A percentile compares a stretch with the other conserved stretches of the same genome.
Evolutionary conservation across 2,329 filamentous ascomycete species (phyloP).

Genomic region (Beauveria asiatica): DNA sequence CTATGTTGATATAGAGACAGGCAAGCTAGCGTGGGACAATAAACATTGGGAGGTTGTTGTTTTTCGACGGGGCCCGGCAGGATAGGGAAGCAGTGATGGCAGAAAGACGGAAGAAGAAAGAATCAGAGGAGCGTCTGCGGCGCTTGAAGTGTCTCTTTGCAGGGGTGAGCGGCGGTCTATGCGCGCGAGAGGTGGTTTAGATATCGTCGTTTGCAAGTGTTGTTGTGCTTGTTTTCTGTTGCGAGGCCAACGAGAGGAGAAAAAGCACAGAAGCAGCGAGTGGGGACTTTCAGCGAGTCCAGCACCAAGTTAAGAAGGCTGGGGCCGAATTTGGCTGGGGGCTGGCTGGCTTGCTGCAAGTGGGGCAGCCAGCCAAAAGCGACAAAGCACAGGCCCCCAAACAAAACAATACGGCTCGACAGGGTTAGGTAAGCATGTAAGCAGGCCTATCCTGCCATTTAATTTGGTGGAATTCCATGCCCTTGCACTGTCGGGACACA

Average conservation of each 20-base stretch:
- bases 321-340: neutral
- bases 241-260: conserved; percentile 35
- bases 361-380: neutral
- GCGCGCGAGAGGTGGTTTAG: conserved; percentile 22
- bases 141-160: conserved; percentile 12
- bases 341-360: conserved; percentile 7
- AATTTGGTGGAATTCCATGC: conserved; percentile 20
- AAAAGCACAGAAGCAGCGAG: conserved; percentile 18
- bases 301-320: neutral
- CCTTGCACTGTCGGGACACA: neutral
- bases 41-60: conserved; percentile 30
- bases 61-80: conserved; percentile 10
- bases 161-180: conserved; percentile 13
- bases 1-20: conserved; percentile 22
- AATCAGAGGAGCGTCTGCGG: conserved; percentile 11
- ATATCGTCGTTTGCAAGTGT: conserved; percentile 22
- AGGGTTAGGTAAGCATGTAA: conserved; percentile 20
- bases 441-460: conserved; percentile 12
- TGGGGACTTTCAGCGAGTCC: neutral
- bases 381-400: neutral
- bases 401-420: conserved; percentile 14
- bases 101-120: conserved; percentile 6
- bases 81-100: neutral
- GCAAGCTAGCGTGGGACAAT: conserved; percentile 27
- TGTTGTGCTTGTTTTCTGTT: conserved; percentile 36